phyloP scores from a whole-genome alignment of 164 flowering plant species.

The Platanus orientalis region DNA sequence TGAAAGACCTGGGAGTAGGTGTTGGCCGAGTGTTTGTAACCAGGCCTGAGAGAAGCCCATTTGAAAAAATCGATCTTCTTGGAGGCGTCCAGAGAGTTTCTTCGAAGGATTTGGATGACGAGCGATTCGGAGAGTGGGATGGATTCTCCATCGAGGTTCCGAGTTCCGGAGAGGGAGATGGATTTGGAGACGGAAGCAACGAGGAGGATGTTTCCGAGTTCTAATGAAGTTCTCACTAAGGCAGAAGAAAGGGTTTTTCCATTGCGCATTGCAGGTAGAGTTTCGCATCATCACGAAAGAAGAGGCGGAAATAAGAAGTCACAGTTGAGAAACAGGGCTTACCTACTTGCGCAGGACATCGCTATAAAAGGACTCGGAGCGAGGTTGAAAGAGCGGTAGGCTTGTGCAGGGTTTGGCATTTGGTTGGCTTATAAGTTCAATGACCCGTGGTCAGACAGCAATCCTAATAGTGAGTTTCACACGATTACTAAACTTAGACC shows the following conservation, averaged over 20 bases:
- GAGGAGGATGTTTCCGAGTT: conserved; percentile 47
- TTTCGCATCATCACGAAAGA: neutral
- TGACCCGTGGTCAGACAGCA: too few relatives aligned
- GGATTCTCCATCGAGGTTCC: conserved; percentile 35
- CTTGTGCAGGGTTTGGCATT: too few relatives aligned
- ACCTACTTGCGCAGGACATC: conserved; percentile 9
- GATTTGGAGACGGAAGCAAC: conserved; percentile 60
- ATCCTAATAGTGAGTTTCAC: too few relatives aligned
- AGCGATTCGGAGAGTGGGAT: conserved; percentile 53
- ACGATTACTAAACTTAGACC: too few relatives aligned
- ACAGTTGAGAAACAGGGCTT: conserved; percentile 1
- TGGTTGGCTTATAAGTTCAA: too few relatives aligned
- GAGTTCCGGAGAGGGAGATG: conserved; percentile 51
- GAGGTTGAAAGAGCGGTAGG: neutral
- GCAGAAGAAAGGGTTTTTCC: conserved; percentile 15
- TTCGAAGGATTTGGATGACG: conserved; percentile 58
- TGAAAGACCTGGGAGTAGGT: conserved; percentile 53
- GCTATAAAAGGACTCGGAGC: neutral
- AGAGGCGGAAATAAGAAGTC: neutral
- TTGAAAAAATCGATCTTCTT: conserved; percentile 69
- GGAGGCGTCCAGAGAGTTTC: conserved; percentile 35
- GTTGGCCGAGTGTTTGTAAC: conserved; percentile 54
- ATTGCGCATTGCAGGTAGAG: conserved; percentile 6
- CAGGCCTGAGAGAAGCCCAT: conserved; percentile 61
- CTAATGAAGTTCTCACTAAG: conserved; percentile 5